Percentiles rank a stretch among this genome's conserved stretches.
These are phyloP conservation scores for Crithidia thermophila DNA, from an alignment of 208 protist species.

Conservation along the genomic window DNA sequence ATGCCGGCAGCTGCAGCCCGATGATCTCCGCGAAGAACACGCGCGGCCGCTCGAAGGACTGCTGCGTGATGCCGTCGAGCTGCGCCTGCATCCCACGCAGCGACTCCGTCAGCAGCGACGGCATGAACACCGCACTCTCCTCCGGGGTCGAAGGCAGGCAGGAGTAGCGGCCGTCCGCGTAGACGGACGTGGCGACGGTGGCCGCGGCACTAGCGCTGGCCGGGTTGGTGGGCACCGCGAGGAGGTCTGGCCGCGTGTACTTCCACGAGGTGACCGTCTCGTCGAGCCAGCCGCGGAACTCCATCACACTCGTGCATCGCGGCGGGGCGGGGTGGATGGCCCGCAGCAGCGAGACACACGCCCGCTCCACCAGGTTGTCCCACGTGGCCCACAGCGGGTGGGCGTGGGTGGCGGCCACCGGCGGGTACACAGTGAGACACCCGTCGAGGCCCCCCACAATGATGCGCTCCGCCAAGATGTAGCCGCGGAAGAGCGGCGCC, in stretches of 20 bases:
- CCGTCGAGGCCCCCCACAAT: constrained; percentile 91
- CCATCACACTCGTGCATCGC: constrained; percentile 49
- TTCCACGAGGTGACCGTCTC: constrained; percentile 68
- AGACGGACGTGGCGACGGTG: not conserved
- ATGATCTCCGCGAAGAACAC: constrained; percentile 22
- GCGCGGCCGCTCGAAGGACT: constrained; percentile 53
- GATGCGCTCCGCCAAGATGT: constrained; percentile 97
- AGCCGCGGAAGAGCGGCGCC: constrained; percentile 97
- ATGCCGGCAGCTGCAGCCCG: constrained; percentile 5
- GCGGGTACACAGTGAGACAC: constrained; percentile 93
- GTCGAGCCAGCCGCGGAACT: constrained; percentile 86
- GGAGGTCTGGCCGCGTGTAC: constrained; percentile 48
- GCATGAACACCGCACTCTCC: constrained; percentile 46
- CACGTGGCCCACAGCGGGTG: constrained; percentile 94
- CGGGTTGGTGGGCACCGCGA: not conserved
- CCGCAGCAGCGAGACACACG: constrained; percentile 59
- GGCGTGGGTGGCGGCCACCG: constrained; percentile 85
- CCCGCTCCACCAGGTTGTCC: constrained; percentile 80
- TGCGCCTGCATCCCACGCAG: constrained; percentile 58
- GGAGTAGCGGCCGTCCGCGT: not conserved
- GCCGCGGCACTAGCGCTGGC: not conserved
- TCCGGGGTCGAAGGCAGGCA: constrained; percentile 32
- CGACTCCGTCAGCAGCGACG: constrained; percentile 79
- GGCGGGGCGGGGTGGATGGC: constrained; percentile 64
- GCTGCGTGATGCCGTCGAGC: constrained; percentile 73